Percentiles rank a stretch among this genome's conserved stretches.
Conservation (phyloP, 805 yeast genomes). For the Saturnispora silvae region DNA sequence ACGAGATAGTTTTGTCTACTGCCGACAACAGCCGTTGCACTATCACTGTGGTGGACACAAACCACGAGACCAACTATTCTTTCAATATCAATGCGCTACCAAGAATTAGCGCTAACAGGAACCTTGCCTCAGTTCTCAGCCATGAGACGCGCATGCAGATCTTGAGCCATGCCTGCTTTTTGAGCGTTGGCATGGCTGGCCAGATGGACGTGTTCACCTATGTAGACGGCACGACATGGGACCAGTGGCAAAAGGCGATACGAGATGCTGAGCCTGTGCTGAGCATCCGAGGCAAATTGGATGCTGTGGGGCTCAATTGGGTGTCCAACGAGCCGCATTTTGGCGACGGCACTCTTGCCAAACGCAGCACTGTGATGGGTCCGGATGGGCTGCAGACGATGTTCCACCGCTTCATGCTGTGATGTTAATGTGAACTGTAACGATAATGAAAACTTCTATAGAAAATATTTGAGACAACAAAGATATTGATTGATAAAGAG, state of each 20-base stretch:
- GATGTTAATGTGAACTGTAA: background rate
- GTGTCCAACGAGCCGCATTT: no score
- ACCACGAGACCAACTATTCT: conserved; percentile 12
- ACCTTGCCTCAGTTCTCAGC: conserved; percentile 25
- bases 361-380: no score
- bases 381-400: no score
- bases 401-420: conserved; percentile 3
- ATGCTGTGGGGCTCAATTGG: no score
- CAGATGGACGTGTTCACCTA: conserved; percentile 20
- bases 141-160: conserved; percentile 4
- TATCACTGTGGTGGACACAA: background rate
- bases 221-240: conserved; percentile 10
- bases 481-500: no score
- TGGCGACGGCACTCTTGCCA: no score
- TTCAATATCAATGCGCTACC: conserved; percentile 24
- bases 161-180: conserved; percentile 11
- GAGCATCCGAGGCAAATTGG: background rate
- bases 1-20: conserved; percentile 13
- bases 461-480: no score
- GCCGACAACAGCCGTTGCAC: conserved; percentile 12
- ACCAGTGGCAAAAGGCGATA: background rate
- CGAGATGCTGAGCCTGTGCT: background rate
- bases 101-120: conserved; percentile 20
- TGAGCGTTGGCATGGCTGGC: conserved; percentile 31
- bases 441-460: background rate